Conservation (phyloP, 495 filamentous ascomycete genomes). For the Neurospora intermedia region DNA sequence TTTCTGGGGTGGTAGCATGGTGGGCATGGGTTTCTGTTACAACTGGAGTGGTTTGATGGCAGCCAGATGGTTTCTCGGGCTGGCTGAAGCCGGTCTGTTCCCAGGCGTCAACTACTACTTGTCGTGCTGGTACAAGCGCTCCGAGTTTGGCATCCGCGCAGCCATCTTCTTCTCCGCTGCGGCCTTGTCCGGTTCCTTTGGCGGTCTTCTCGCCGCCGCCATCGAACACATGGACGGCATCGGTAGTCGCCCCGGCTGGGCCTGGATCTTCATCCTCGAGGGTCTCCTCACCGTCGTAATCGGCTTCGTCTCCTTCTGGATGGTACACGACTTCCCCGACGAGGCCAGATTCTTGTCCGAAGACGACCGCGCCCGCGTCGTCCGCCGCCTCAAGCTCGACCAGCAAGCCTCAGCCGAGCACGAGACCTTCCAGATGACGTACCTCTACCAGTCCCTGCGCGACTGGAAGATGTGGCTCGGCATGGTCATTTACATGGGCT, state of each 20-base stretch:
- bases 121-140: constrained; percentile 77
- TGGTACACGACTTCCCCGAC: constrained; percentile 85
- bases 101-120: constrained; percentile 83
- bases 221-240: constrained; percentile 66
- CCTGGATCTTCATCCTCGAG: constrained; percentile 80
- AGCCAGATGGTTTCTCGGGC: constrained; percentile 75
- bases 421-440: constrained; percentile 65
- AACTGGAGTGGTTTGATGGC: constrained; percentile 74
- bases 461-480: constrained; percentile 86
- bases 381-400: constrained; percentile 62
- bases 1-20: constrained; percentile 69
- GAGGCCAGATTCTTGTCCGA: constrained; percentile 66
- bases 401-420: constrained; percentile 69
- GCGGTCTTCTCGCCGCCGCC: constrained; percentile 69
- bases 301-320: constrained; percentile 66
- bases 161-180: constrained; percentile 91
- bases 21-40: constrained; percentile 69
- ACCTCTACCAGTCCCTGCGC: constrained; percentile 63
- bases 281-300: constrained; percentile 66
- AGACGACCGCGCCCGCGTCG: constrained; percentile 61
- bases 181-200: constrained; percentile 75
- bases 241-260: constrained; percentile 58
- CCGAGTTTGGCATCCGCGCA: constrained; percentile 58
- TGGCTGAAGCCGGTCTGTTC: constrained; percentile 77
- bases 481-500: constrained; percentile 72